Base-by-base conservation (phyloP, 1,139 yeast genomes). In the Eremothecium sinecaudum region DNA sequence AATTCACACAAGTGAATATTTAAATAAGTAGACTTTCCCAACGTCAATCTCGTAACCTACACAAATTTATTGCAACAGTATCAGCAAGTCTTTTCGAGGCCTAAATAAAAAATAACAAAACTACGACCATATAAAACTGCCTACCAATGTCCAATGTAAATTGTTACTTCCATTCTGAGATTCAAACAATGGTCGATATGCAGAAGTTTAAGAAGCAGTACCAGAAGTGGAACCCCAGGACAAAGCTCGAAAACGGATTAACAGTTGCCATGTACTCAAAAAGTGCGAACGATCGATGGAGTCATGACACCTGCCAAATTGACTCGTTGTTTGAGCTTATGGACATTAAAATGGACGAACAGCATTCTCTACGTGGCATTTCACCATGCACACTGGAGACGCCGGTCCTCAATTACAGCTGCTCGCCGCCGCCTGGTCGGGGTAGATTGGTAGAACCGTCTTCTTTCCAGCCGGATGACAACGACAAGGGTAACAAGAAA, bases 141-240 rank as follows among this genome's bases (percentile, higher is more conserved):
- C 21, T 18, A 19, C 10, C 11, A 27, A 27, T 27, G 30, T 27
- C 30, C 30, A 27, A 27, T 27, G 30, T 27, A 18, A 27, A 27
- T 14, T 27, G 30, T 14, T 27, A 27, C 14, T 27, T 27, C 30
- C 30, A 27, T 13, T 27, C 30, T 27, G 30, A 27, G 17, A 27
- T 27, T 14, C 30, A 27, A 14, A 27, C 30, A 12, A 27, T 27
- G 30, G 14, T 27, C 14, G 30, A 27, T 14, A 27, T 27, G 30
- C 30, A 27, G 30, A n/a, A 14, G 30, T 27, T 27, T 27, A 27
- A 27, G 21, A 27, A 27, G 30, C 30, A 16, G 30, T 27, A 27
- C 30, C 30, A 27, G 21, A 27, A 27, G 21, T 27, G 30, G 30
- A 27, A 27, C 7, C 30, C 30, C 15, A 27, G 30, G 21, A 27